Evolutionary conservation across 176 grass and related monocot species (phyloP), one percentile per base, ranked within the genome.

Genomic region (Elaeis guineensis): DNA sequence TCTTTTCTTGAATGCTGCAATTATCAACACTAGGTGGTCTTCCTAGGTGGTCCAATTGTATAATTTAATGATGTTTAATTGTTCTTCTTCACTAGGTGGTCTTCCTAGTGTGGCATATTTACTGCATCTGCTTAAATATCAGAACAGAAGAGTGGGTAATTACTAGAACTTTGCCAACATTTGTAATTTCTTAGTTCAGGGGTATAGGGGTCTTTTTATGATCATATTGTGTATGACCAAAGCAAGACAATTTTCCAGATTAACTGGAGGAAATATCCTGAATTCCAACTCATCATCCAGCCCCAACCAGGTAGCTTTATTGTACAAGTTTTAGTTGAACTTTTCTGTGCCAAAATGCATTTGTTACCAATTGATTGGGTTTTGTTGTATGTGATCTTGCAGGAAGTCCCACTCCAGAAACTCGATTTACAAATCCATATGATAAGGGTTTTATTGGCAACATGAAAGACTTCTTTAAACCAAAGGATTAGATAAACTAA

Each of bases 101-200:
- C 44, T 92, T 92, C 75, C 59, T 98, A 62, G 85, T 81, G 54
- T 98, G 93, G 93, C 84, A 98, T 54, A 64, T 92, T 52, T 98
- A 89, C 19, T 88, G 87, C 79, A 89, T 98, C 74, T 89, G 81
- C 79, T 86, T 98, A 81, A 98, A 89, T 72, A 92, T 98, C 63
- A 91, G 78, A 76, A 89, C 84, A 69, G 81, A 98, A 69, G 87
- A 92, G 71, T 98, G 93, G 93, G 93, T 92, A 98, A 92, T 55
- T 55, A 79, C 23, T 67, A 73, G 69, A 72, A 82, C 35, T 83
- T 95, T 44, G 35, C 35, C 35, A 44, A 26, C 11, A 12, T 44
- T 44, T 44, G 11, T 44, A 44, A 44, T 44, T 44, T 44, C 11
- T 44, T 12, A 3, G 11, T 44, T 44, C 14, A 44, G 11, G 12